These are phyloP conservation scores for Neocucurbitaria cava DNA, from an alignment of 2,329 filamentous ascomycete genomes.

Conservation along the genomic window DNA sequence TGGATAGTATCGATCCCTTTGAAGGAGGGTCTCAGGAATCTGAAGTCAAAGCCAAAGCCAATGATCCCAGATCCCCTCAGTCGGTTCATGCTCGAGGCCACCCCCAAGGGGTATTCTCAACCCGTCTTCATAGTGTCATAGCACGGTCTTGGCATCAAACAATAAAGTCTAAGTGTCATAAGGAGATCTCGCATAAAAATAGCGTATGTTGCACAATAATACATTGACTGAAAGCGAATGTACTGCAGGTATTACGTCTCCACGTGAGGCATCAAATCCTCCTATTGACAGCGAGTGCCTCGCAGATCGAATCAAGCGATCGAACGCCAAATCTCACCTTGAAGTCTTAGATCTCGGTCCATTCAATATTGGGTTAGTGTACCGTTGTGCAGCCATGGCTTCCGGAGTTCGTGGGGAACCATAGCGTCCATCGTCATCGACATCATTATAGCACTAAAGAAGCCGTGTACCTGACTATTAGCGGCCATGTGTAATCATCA, in stretches of 20 bases:
- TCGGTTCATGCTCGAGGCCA: background rate
- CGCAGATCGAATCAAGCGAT: constrained; percentile 1
- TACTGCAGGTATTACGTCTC: background rate
- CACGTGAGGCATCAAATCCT: constrained; percentile 10
- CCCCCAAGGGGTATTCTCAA: background rate
- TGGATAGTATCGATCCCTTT: background rate
- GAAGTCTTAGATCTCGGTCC: constrained; percentile 12
- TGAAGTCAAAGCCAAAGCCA: background rate
- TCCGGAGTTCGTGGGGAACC: constrained; percentile 44
- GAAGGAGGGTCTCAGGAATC: background rate
- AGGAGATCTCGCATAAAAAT: constrained; percentile 5
- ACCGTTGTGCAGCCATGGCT: constrained; percentile 24
- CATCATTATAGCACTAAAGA: constrained; percentile 15
- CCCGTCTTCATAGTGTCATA: background rate
- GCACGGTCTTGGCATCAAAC: background rate
- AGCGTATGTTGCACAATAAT: constrained; percentile 10
- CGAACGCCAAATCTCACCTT: constrained; percentile 9
- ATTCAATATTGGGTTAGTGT: constrained; percentile 11
- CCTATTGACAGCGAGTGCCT: constrained; percentile 1
- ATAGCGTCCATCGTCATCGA: constrained; percentile 27
- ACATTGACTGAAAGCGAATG: background rate
- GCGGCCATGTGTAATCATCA: constrained; percentile 19
- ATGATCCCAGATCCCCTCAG: background rate
- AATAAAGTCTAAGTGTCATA: constrained; percentile 19
- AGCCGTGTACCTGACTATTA: constrained; percentile 16